phyloP scores from a whole-genome alignment of 2,329 filamentous ascomycete species.

The Pseudogymnoascus sp. region DNA sequence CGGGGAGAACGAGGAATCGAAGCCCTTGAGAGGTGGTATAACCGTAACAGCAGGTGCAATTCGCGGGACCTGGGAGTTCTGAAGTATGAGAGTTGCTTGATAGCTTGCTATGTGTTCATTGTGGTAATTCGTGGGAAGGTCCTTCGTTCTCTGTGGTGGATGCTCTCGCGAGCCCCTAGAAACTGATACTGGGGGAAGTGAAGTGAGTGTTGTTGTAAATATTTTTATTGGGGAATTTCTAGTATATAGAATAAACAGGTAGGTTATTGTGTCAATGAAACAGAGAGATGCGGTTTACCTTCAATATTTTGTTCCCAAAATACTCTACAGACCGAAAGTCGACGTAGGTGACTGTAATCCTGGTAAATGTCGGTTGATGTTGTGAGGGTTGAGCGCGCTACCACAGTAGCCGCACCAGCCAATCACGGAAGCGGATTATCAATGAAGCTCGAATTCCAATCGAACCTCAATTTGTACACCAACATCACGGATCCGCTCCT shows the following conservation, averaged over 20 bases:
- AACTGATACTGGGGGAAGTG: background rate
- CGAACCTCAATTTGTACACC: slow-evolving; percentile 12
- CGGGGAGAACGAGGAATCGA: background rate
- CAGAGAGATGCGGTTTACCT: slow-evolving; percentile 3
- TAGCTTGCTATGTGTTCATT: background rate
- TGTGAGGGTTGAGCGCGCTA: slow-evolving; percentile 5
- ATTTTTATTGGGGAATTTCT: slow-evolving; percentile 1
- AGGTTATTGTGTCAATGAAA: background rate
- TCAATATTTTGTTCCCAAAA: background rate
- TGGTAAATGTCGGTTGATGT: background rate
- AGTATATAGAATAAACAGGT: background rate
- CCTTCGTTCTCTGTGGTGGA: background rate
- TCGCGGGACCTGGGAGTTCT: too few species aligned
- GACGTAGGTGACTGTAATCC: background rate
- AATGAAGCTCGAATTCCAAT: slow-evolving; percentile 13
- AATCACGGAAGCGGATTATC: slow-evolving; percentile 12
- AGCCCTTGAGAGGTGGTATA: background rate
- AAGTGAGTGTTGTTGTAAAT: slow-evolving; percentile 40
- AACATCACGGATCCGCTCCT: slow-evolving; percentile 6
- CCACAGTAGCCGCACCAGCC: slow-evolving; percentile 3
- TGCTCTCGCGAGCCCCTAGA: background rate
- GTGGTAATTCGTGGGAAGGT: background rate
- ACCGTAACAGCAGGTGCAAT: background rate
- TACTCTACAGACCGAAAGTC: background rate
- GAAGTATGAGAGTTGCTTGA: background rate